Evolutionary conservation across 2,329 filamentous ascomycete species (phyloP).

Genomic region (Pseudocercospora fijiensis): DNA sequence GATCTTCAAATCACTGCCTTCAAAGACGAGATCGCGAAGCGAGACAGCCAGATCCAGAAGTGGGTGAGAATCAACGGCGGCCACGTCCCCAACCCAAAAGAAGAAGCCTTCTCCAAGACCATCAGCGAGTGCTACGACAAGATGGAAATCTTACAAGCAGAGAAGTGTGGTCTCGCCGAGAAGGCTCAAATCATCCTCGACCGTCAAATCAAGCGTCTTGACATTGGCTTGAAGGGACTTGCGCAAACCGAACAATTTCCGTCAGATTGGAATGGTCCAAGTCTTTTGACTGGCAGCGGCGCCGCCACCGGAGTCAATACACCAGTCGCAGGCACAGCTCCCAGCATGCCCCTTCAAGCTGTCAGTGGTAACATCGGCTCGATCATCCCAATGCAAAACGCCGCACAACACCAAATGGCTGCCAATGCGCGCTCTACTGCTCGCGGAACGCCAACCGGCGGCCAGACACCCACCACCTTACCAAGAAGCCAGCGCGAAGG

Average conservation of each 20-base stretch:
- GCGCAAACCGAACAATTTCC: constrained; percentile 60
- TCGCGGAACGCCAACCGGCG: constrained; percentile 20
- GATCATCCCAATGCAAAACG: constrained; percentile 50
- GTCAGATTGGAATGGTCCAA: constrained; percentile 59
- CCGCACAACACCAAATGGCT: constrained; percentile 47
- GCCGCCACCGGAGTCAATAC: constrained; percentile 33
- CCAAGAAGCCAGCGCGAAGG: constrained; percentile 38
- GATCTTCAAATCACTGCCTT: constrained; percentile 70
- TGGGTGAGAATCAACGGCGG: constrained; percentile 77
- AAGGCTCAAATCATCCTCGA: constrained; percentile 64
- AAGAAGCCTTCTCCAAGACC: constrained; percentile 64
- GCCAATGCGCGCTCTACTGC: constrained; percentile 33
- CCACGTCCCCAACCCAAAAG: constrained; percentile 71
- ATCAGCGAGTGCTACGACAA: constrained; percentile 67
- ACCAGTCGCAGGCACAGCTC: constrained; percentile 22
- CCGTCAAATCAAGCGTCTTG: constrained; percentile 62
- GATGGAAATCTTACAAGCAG: constrained; percentile 68
- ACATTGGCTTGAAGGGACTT: constrained; percentile 61
- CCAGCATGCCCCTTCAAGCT: constrained; percentile 52
- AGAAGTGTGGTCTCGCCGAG: constrained; percentile 69
- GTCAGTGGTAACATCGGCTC: constrained; percentile 56
- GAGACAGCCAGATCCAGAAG: constrained; percentile 74
- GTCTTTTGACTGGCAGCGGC: constrained; percentile 51
- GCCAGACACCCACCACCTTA: constrained; percentile 26
- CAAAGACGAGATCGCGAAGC: constrained; percentile 66